Conservation (phyloP, 495 filamentous ascomycete genomes). For the Neurospora tetraspora region DNA sequence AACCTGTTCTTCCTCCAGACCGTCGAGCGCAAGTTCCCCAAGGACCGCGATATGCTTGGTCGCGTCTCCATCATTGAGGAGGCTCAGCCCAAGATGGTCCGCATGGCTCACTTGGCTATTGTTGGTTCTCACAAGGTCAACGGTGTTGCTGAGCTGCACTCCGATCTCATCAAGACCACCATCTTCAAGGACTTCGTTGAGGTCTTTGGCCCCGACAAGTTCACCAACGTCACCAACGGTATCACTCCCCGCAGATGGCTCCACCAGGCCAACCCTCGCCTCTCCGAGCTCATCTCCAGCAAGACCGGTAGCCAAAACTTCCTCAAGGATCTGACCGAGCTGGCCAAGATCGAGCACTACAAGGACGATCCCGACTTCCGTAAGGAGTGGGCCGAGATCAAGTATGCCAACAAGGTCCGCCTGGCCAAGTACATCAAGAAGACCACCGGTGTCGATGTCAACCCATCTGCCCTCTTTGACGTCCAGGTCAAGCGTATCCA, state of each 20-base stretch:
- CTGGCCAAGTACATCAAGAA: conserved; percentile 85
- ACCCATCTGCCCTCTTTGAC: conserved; percentile 84
- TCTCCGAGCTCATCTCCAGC: conserved; percentile 84
- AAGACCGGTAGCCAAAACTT: conserved; percentile 77
- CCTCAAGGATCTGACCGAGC: conserved; percentile 74
- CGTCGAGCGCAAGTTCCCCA: conserved; percentile 83
- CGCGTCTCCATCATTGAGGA: conserved; percentile 96
- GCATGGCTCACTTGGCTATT: conserved; percentile 91
- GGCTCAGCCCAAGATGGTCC: conserved; percentile 92
- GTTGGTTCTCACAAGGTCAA: conserved; percentile 99
- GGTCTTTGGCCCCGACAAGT: conserved; percentile 91
- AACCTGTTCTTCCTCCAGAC: conserved; percentile 85
- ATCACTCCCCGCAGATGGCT: conserved; percentile 94
- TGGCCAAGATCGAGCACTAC: conserved; percentile 72
- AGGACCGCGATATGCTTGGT: conserved; percentile 72
- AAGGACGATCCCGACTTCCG: conserved; percentile 82
- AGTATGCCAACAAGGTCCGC: conserved; percentile 57
- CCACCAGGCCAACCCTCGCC: conserved; percentile 89
- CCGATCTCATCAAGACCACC: conserved; percentile 93
- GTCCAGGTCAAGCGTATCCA: conserved; percentile 98
- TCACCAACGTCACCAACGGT: conserved; percentile 97
- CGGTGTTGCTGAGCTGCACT: conserved; percentile 93
- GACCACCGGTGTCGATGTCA: conserved; percentile 67
- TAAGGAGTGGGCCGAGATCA: conserved; percentile 86
- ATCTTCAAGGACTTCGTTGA: conserved; percentile 97